Base-by-base conservation (phyloP, 2,329 filamentous ascomycete species). In the Sarocladiaceae sp. region DNA sequence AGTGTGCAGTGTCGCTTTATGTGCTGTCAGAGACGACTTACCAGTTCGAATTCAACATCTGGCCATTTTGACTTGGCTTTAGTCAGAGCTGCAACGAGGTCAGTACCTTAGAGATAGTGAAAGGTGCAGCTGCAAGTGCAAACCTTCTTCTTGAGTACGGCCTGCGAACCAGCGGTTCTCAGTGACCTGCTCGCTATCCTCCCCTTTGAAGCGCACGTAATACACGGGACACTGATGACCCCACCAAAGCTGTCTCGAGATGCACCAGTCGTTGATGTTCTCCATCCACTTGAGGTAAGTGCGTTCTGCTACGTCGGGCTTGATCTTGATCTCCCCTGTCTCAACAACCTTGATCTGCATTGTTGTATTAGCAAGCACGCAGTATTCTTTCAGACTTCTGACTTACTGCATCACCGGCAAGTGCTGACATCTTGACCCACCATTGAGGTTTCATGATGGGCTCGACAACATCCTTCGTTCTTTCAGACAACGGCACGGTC, bases 171-270 rank as follows among this genome's bases (percentile, higher is more conserved):
- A 96, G 55, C 78, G 74, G 40, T 81, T 75, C 52, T 82, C 79
- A 15, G 70, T 66, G 25, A 73, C 66, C 55, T 79, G 72, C 3
- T 62, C 58, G 8, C 29, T 64, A 62, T 88, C 63, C 61, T 87
- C 81, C 29, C 84, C 88, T 58, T 91, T 86, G 23, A 95, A 69
- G 56, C 86, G 77, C 53, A 89, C 82, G 62, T 86, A 87, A 71
- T 91, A 96, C 31, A 90, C 90, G 13, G 90, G 90, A 51, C 86
- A 84, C 69, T 91, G 88, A 66, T 96, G 90, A 44, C 90, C 90
- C 90, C 90, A 92, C 90, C 90, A 96, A 6, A 95, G 79, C 66
- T 95, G 90, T 64, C 89, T 76, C 4, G 87, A 91, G 56, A 95
- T 74, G 73, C 90, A 95, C 90, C 90, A 96, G 66, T 95, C 90